These are phyloP conservation scores for Poronia punctata DNA, from an alignment of 495 filamentous ascomycete species.

Conservation along the genomic window DNA sequence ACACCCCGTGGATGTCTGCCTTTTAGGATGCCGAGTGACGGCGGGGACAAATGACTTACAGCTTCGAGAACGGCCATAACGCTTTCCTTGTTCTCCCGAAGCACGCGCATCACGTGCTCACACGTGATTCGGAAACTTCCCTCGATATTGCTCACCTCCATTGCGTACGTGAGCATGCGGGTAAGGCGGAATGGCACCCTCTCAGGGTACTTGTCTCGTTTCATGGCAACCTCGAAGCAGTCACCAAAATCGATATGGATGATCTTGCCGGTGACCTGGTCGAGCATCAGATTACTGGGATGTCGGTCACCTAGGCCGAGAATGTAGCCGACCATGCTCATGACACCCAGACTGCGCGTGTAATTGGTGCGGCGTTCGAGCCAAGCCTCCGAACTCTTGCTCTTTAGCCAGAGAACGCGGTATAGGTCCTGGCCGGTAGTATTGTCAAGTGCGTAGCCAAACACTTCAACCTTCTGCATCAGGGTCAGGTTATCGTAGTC, in stretches of 20 bases:
- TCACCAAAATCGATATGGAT: conserved; percentile 99
- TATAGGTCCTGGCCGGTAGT: conserved; percentile 98
- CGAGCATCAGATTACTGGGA: conserved; percentile 94
- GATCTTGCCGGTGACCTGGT: conserved; percentile 89
- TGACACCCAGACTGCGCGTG: conserved; percentile 91
- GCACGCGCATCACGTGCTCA: conserved; percentile 95
- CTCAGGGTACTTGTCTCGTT: conserved; percentile 98
- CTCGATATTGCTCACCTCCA: conserved; percentile 99
- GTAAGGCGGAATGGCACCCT: conserved; percentile 95
- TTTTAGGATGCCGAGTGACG: no score
- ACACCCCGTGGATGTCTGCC: no score
- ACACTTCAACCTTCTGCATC: conserved; percentile 99
- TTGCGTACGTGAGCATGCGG: conserved; percentile 96
- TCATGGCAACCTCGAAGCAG: conserved; percentile 99
- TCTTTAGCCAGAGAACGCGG: conserved; percentile 96
- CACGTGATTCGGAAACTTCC: conserved; percentile 96
- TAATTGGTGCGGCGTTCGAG: conserved; percentile 95
- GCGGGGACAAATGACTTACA: no score
- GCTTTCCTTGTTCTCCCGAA: conserved; percentile 94
- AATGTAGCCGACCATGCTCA: conserved; percentile 99
- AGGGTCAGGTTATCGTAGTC: conserved; percentile 97
- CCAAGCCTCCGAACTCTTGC: conserved; percentile 96
- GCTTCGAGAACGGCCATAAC: conserved; percentile 98
- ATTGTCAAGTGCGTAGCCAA: conserved; percentile 97
- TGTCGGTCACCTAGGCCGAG: conserved; percentile 94